Base-by-base conservation (phyloP, 257 asterid genomes). In the Avicennia marina region DNA sequence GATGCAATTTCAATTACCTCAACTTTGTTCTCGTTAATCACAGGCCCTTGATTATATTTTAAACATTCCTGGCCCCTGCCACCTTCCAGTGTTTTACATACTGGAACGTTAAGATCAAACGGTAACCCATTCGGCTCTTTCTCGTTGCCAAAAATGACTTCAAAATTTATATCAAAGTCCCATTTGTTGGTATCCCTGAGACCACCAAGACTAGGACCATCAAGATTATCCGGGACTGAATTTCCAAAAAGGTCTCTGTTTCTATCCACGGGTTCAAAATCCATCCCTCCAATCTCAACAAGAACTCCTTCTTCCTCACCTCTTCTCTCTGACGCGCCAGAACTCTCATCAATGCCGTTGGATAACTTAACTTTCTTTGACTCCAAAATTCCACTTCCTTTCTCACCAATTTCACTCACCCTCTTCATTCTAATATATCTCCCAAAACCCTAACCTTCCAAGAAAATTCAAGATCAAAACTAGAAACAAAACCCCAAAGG, bases 41-140 rank as follows among this genome's bases (percentile, higher is more conserved):
- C 6, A 11, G 68, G 24, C 41, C 31, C 42, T 46, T 33, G 53
- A 47, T 16, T 27, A 62, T 12, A 45, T 46, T 49, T 65, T 31
- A 41, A 36, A 34, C 24, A 19, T 39, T 58, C 62, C 16, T 60
- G 51, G 46, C 43, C 70, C 39, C 4, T 38, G 26, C 51, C 45
- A 41, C 33, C 45, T 58, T 56, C 61, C 42, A 20, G 24, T 18
- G 60, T 22, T 50, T 15, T 29, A 40, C n/a, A 38, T 34, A 62
- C 11, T 6, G 78, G 75, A 49, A 59, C 33, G 57, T 82, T 82
- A 55, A 84, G 80, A 75, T 82, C 91, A 31, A 74, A 60, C 32
- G 13, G 68, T 25, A 61, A 32, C 43, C 58, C 64, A 1, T 47
- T 50, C 27, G 47, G 65, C 55, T 63, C 71, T 48, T 51, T 70